A percentile compares a stretch with the other conserved stretches of the same genome.
Evolutionary conservation across 768 basidiomycete species (phyloP).

Genomic region (Tremella mesenterica): DNA sequence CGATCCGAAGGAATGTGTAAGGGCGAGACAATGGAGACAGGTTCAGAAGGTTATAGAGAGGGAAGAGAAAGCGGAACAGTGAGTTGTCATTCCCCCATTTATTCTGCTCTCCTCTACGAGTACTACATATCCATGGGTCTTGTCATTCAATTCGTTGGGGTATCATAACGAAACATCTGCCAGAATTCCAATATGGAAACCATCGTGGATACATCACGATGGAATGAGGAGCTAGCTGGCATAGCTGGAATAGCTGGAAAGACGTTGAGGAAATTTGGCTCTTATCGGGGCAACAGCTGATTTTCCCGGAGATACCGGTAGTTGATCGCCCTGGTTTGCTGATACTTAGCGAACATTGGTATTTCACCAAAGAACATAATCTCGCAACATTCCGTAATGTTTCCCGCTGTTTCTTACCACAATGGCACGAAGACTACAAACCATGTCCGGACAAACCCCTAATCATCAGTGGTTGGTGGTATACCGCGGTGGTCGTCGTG

Average conservation of each 20-base stretch:
- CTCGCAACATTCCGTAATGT: conserved; percentile 14
- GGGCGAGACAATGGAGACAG: conserved; percentile 33
- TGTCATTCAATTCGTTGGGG: too few relatives aligned
- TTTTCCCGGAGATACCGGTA: too few relatives aligned
- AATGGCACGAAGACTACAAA: conserved; percentile 6
- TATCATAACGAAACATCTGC: not conserved
- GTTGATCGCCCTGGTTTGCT: too few relatives aligned
- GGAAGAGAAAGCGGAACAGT: conserved; percentile 26
- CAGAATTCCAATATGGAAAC: not conserved
- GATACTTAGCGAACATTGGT: conserved; percentile 23
- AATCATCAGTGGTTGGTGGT: conserved; percentile 34
- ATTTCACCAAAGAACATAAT: conserved; percentile 27
- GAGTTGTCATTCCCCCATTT: conserved; percentile 5
- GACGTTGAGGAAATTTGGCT: not conserved
- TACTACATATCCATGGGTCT: too few relatives aligned
- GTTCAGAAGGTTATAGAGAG: conserved; percentile 24
- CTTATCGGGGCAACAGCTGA: too few relatives aligned
- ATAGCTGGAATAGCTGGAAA: not conserved
- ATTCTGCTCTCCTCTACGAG: too few relatives aligned
- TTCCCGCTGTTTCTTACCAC: conserved; percentile 23
- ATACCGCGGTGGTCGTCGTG: conserved; percentile 18
- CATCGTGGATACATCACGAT: not conserved
- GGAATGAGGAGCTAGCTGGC: too few relatives aligned
- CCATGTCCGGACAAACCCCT: conserved; percentile 25
- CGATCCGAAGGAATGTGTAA: conserved; percentile 28